Conservation (phyloP, 352 stramenopile genomes). For the Phytophthora pinifolia region DNA sequence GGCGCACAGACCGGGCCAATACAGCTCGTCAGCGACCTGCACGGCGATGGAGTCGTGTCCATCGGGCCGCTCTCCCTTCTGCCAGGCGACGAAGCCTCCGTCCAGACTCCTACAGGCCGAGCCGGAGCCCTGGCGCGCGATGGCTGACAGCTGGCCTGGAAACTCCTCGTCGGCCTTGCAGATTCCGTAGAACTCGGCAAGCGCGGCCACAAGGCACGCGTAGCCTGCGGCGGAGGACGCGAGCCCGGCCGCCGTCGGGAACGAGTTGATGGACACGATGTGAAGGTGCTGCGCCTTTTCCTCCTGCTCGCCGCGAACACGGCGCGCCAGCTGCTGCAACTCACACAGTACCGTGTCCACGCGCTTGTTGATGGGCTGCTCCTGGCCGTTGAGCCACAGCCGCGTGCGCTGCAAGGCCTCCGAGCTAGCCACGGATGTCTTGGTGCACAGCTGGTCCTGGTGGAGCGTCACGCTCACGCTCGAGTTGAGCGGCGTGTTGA, state of each 20-base stretch:
- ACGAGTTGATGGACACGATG: constrained; percentile 97
- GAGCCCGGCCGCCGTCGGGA: constrained; percentile 97
- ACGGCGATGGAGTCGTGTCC: constrained; percentile 71
- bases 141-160: constrained; percentile 87
- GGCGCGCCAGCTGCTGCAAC: constrained; percentile 52
- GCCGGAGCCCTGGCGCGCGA: constrained; percentile 95
- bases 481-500: constrained; percentile 98
- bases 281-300: constrained; percentile 66
- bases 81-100: constrained; percentile 97
- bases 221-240: constrained; percentile 98
- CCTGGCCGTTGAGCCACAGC: constrained; percentile 96
- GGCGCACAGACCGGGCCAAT: constrained; percentile 95
- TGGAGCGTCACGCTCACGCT: constrained; percentile 97
- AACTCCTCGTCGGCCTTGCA: constrained; percentile 89
- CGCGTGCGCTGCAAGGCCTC: constrained; percentile 80
- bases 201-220: constrained; percentile 89
- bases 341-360: constrained; percentile 74
- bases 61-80: constrained; percentile 79
- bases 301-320: constrained; percentile 19
- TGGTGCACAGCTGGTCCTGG: constrained; percentile 93
- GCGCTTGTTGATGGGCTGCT: constrained; percentile 82
- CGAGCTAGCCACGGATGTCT: constrained; percentile 88
- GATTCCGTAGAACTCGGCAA: constrained; percentile 90
- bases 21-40: constrained; percentile 79
- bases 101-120: constrained; percentile 95